A percentile compares a stretch with the other conserved stretches of the same genome.
phyloP scores from a whole-genome alignment of 306 rosid species.

The Medicago ruthenica region DNA sequence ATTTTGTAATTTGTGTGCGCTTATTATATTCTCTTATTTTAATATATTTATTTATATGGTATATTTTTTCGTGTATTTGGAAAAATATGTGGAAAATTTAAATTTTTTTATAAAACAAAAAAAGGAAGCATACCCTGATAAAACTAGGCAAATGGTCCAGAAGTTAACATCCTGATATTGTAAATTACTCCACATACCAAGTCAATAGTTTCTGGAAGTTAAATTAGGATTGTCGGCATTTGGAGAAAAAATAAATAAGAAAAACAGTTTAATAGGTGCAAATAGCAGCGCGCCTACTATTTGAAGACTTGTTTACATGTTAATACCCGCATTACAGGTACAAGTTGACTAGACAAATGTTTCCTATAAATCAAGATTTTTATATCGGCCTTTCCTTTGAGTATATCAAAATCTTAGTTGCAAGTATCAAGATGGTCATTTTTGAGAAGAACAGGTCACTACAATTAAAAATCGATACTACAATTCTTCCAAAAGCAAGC shows the following conservation, averaged over 20 bases:
- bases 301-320: neutral
- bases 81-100: neutral
- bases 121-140: neutral
- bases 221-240: neutral
- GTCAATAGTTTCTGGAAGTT: neutral
- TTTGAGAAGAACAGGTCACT: conserved; percentile 22
- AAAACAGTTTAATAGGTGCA: neutral
- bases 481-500: conserved; percentile 21
- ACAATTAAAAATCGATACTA: conserved; percentile 1
- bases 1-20: neutral
- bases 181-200: neutral
- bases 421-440: conserved; percentile 8
- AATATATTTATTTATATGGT: neutral
- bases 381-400: neutral
- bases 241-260: neutral
- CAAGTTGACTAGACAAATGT: neutral
- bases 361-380: neutral
- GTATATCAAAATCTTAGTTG: conserved; percentile 15
- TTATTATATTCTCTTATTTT: neutral
- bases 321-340: neutral
- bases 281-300: neutral
- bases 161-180: neutral
- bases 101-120: neutral
- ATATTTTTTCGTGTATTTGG: neutral
- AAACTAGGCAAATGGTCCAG: neutral